Conservation (phyloP, 139 green algal species). For the Klebsormidium nitens region DNA sequence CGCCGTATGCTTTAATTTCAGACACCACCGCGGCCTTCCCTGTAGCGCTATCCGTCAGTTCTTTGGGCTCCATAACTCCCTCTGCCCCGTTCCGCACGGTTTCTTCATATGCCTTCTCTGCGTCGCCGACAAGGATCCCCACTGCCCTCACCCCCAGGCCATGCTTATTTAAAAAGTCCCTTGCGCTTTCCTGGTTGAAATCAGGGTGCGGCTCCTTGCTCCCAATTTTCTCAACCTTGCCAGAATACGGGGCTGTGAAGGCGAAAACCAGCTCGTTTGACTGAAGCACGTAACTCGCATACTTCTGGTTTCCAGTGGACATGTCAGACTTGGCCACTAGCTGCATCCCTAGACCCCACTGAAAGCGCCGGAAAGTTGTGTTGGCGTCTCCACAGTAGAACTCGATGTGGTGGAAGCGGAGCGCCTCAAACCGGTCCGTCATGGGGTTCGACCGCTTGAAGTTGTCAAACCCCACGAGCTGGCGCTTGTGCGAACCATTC, state of each 20-base stretch:
- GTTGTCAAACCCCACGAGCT: constrained; percentile 29
- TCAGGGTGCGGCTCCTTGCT: constrained; percentile 4
- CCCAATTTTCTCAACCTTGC: background rate
- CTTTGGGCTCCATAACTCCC: constrained; percentile 53
- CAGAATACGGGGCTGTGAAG: constrained; percentile 89
- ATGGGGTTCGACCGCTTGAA: constrained; percentile 33
- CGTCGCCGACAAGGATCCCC: constrained; percentile 78
- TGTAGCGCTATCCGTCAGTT: constrained; percentile 39
- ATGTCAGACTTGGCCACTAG: constrained; percentile 83
- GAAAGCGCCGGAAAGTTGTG: constrained; percentile 72
- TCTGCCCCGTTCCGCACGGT: constrained; percentile 62
- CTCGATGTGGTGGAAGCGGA: constrained; percentile 90
- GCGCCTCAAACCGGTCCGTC: constrained; percentile 69
- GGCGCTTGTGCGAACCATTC: no score
- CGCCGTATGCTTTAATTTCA: constrained; percentile 90
- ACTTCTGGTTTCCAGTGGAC: constrained; percentile 76
- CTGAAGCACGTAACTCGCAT: constrained; percentile 75
- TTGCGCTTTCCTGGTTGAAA: constrained; percentile 19
- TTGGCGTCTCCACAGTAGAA: constrained; percentile 90
- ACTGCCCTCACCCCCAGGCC: constrained; percentile 83
- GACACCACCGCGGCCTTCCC: constrained; percentile 39
- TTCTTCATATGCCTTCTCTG: constrained; percentile 60
- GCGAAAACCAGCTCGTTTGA: constrained; percentile 81
- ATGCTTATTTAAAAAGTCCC: constrained; percentile 73
- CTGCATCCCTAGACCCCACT: constrained; percentile 83